Conservation (phyloP, 352 stramenopile genomes). For the Phytophthora hibernalis region DNA sequence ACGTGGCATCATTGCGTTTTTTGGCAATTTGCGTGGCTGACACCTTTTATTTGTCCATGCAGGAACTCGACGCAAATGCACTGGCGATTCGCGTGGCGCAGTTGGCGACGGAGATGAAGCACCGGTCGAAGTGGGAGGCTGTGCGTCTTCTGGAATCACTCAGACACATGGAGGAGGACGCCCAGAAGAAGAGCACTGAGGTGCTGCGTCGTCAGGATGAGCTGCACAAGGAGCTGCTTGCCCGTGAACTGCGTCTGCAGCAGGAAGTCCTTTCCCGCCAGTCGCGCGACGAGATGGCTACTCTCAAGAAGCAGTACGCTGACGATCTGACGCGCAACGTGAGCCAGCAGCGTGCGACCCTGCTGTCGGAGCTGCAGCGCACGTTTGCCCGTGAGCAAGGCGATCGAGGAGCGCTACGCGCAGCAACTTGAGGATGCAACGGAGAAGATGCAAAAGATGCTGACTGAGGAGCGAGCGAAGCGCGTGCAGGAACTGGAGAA, state of each 20-base stretch:
- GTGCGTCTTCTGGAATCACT: constrained; percentile 77
- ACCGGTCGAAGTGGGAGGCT: constrained; percentile 87
- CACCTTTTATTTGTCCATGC: constrained; percentile 4
- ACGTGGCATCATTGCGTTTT: background rate
- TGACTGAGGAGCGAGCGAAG: constrained; percentile 69
- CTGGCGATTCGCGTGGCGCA: constrained; percentile 82
- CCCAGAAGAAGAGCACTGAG: constrained; percentile 75
- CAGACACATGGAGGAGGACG: constrained; percentile 80
- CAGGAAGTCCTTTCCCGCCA: constrained; percentile 70
- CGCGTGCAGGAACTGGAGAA: constrained; percentile 67
- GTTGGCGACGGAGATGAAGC: constrained; percentile 88
- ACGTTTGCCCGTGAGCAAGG: constrained; percentile 70
- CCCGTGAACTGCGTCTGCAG: constrained; percentile 79
- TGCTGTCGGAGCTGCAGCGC: constrained; percentile 65
- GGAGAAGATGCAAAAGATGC: constrained; percentile 62
- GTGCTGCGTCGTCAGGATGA: constrained; percentile 71
- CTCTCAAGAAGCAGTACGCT: constrained; percentile 71
- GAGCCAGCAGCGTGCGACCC: constrained; percentile 58
- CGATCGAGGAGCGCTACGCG: constrained; percentile 61
- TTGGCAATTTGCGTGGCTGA: constrained; percentile 4
- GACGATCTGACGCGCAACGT: constrained; percentile 69
- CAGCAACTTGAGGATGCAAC: constrained; percentile 58
- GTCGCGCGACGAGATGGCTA: constrained; percentile 64
- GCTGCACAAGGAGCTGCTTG: constrained; percentile 78
- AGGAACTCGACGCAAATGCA: constrained; percentile 75